These are phyloP conservation scores for Coffea humblotiana DNA, from an alignment of 305 asterid species.

Conservation along the genomic window DNA sequence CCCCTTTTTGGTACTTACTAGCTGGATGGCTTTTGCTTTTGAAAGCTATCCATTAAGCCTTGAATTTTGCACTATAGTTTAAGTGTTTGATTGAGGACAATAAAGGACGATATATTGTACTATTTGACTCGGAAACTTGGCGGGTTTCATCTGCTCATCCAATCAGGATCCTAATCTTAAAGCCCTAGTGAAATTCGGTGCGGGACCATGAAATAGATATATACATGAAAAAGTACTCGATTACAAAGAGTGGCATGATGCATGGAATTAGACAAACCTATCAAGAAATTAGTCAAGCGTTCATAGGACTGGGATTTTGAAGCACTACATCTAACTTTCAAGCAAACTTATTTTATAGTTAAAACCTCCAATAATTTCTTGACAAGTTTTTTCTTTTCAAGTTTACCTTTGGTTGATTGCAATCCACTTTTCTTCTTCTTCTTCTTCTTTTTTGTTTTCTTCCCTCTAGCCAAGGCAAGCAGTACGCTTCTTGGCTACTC, in stretches of 20 bases:
- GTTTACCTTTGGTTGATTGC: not conserved
- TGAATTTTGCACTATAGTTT: not conserved
- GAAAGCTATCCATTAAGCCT: slow-evolving; percentile 9
- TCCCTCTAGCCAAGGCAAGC: not conserved
- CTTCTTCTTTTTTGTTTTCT: not conserved
- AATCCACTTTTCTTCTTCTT: not conserved
- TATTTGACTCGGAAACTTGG: slow-evolving; percentile 18
- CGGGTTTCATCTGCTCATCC: slow-evolving; percentile 14
- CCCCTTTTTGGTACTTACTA: not conserved
- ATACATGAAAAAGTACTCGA: slow-evolving; percentile 15
- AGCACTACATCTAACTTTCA: not conserved
- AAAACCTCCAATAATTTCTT: not conserved
- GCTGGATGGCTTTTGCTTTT: slow-evolving; percentile 13
- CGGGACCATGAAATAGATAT: slow-evolving; percentile 26
- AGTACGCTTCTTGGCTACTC: not conserved
- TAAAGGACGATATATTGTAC: slow-evolving; percentile 17
- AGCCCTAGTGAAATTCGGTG: slow-evolving; percentile 23
- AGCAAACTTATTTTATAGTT: not conserved
- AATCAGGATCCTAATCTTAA: slow-evolving; percentile 22
- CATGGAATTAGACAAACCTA: slow-evolving; percentile 3
- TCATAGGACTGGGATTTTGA: not conserved
- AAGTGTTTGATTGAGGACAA: slow-evolving; percentile 2
- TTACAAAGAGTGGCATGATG: not conserved
- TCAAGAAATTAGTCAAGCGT: not conserved
- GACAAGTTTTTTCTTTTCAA: not conserved